Percentiles rank a stretch among this genome's conserved stretches.
phyloP scores from a whole-genome alignment of 202 grass and related monocot species.

The Schoenoplectus triqueter region DNA sequence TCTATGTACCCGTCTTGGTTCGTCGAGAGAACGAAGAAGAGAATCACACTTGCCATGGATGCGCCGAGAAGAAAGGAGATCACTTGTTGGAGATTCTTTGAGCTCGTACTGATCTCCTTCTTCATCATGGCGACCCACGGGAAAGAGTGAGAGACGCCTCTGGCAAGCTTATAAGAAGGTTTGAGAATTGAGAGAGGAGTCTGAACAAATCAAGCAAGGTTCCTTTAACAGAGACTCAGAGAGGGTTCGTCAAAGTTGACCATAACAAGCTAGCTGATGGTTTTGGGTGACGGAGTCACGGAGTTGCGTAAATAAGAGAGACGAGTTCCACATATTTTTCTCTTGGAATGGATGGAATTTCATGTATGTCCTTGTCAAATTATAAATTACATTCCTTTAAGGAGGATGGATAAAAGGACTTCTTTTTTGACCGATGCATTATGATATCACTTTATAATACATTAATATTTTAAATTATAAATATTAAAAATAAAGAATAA shows the following conservation, averaged over 20 bases:
- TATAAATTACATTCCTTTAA: background rate
- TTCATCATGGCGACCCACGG: constrained; percentile 10
- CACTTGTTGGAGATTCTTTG: constrained; percentile 51
- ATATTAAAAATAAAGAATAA: too few relatives aligned
- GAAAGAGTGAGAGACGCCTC: background rate
- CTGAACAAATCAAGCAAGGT: constrained; percentile 15
- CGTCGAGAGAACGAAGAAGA: constrained; percentile 58
- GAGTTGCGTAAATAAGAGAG: background rate
- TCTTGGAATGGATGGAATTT: background rate
- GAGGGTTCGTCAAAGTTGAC: constrained; percentile 22
- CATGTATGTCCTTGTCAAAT: background rate
- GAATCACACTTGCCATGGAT: constrained; percentile 48
- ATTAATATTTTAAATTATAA: too few relatives aligned
- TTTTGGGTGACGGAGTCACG: background rate
- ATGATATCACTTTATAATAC: too few relatives aligned
- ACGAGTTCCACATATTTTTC: background rate
- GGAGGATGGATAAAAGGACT: background rate
- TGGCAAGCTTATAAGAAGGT: background rate
- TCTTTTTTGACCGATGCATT: background rate
- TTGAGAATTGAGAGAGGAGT: constrained; percentile 11
- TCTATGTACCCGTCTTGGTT: constrained; percentile 21
- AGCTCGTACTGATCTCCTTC: constrained; percentile 47
- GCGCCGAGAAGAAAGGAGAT: constrained; percentile 63
- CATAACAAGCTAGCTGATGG: background rate
- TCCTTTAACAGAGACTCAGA: constrained; percentile 3